phyloP scores from a whole-genome alignment of 2,329 filamentous ascomycete species.

The Colletotrichum falcatum region DNA sequence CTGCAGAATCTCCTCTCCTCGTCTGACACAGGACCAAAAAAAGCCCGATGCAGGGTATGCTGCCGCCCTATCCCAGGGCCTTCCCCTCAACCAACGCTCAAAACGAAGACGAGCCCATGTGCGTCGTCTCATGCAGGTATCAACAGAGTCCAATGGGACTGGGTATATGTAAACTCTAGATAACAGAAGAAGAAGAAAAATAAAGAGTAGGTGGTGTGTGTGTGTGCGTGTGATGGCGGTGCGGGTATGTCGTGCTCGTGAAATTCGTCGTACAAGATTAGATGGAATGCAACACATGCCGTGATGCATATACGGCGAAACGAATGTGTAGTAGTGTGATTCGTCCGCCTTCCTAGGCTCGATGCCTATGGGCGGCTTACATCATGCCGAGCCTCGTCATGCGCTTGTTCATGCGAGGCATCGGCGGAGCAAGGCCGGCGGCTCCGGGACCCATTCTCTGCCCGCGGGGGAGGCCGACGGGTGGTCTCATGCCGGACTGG shows the following conservation, averaged over 20 bases:
- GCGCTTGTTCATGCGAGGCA: conserved; percentile 70
- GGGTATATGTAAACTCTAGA: conserved; percentile 42
- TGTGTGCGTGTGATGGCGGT: conserved; percentile 23
- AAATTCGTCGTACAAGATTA: conserved; percentile 29
- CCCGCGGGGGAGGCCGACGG: conserved; percentile 39
- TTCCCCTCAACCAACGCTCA: conserved; percentile 1
- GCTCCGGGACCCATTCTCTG: conserved; percentile 40
- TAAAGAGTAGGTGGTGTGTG: conserved; percentile 16
- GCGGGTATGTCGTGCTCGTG: conserved; percentile 38
- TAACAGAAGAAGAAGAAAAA: conserved; percentile 29
- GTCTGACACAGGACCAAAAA: background rate
- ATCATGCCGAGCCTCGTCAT: conserved; percentile 72
- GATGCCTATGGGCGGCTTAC: conserved; percentile 46
- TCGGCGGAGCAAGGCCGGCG: conserved; percentile 45
- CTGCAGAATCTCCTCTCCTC: conserved; percentile 20
- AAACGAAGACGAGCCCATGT: conserved; percentile 15
- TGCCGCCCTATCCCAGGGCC: background rate
- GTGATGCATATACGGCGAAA: conserved; percentile 27
- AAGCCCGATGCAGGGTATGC: conserved; percentile 4
- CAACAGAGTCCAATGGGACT: conserved; percentile 40
- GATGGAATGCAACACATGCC: conserved; percentile 30
- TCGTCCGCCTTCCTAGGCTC: background rate
- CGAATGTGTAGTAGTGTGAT: conserved; percentile 14
- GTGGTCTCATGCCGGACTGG: conserved; percentile 40
- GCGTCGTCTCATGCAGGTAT: conserved; percentile 38